A percentile compares a stretch with the other conserved stretches of the same genome.
Conservation (phyloP, 2,329 filamentous ascomycete genomes). For the Elsinoe ampelina region DNA sequence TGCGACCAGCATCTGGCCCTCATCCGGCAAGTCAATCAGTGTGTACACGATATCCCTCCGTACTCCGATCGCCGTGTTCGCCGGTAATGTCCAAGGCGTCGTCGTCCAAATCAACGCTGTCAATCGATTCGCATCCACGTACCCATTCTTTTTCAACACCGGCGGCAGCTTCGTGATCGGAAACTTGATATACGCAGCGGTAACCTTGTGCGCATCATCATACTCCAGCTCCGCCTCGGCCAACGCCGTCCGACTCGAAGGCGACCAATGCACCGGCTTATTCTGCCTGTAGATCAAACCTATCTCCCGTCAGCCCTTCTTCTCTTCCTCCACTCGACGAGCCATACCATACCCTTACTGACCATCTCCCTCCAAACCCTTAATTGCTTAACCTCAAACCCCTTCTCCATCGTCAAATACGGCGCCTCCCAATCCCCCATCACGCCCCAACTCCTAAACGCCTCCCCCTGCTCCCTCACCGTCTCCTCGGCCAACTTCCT, state of each 20-base stretch:
- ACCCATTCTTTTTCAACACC: conserved; percentile 28
- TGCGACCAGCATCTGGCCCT: conserved; percentile 59
- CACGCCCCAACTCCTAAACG: conserved; percentile 63
- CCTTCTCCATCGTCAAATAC: conserved; percentile 71
- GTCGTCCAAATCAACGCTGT: conserved; percentile 97
- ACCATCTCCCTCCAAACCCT: conserved; percentile 68
- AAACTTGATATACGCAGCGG: conserved; percentile 71
- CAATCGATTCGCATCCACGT: conserved; percentile 43
- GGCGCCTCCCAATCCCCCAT: conserved; percentile 72
- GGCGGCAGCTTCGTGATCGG: conserved; percentile 48
- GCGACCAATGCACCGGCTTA: conserved; percentile 82
- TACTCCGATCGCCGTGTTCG: conserved; percentile 82
- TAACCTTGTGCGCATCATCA: conserved; percentile 62
- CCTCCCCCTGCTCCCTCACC: conserved; percentile 61
- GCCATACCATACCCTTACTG: conserved; percentile 38
- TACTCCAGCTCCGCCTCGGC: conserved; percentile 83
- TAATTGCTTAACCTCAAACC: conserved; percentile 66
- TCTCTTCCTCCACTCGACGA: neutral
- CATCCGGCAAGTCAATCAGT: conserved; percentile 47
- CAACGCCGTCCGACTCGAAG: conserved; percentile 66
- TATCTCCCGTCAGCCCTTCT: conserved; percentile 14
- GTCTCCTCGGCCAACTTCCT: conserved; percentile 58
- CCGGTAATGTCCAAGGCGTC: conserved; percentile 92
- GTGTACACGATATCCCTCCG: conserved; percentile 65
- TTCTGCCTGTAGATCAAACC: conserved; percentile 67